A percentile compares a stretch with the other conserved stretches of the same genome.
Evolutionary conservation across 1,139 yeast species (phyloP).

Genomic region (Zygosaccharomyces pseudobailii): DNA sequence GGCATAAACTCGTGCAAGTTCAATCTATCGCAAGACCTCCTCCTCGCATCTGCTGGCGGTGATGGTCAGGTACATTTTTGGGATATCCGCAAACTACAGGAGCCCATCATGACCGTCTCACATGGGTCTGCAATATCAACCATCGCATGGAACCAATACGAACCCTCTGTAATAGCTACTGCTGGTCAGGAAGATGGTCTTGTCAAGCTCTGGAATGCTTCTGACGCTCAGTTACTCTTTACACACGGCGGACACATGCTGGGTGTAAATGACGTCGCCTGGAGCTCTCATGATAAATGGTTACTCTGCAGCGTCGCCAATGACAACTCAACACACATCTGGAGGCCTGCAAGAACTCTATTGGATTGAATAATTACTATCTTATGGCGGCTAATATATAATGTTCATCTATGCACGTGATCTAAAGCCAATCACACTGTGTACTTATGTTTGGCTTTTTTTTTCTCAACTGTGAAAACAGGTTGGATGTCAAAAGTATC

Average conservation of each 20-base stretch:
- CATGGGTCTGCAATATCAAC: slow-evolving; percentile 64
- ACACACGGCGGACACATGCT: slow-evolving; percentile 88
- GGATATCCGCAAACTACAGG: slow-evolving; percentile 56
- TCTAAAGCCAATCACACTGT: slow-evolving; percentile 13
- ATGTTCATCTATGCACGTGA: slow-evolving; percentile 11
- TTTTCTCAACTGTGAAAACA: background rate
- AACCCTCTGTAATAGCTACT: slow-evolving; percentile 58
- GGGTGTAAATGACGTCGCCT: slow-evolving; percentile 78
- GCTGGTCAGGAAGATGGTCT: slow-evolving; percentile 64
- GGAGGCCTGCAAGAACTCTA: slow-evolving; percentile 54
- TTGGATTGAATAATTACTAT: slow-evolving; percentile 12
- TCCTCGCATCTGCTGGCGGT: slow-evolving; percentile 67
- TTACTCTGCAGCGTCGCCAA: slow-evolving; percentile 78
- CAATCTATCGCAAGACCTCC: slow-evolving; percentile 51
- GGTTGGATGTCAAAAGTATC: background rate
- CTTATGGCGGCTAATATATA: background rate
- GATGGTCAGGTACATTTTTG: slow-evolving; percentile 56
- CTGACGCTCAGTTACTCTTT: slow-evolving; percentile 48
- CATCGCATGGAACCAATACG: slow-evolving; percentile 73
- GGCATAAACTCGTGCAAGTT: slow-evolving; percentile 66
- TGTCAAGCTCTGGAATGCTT: slow-evolving; percentile 67
- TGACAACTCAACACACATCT: slow-evolving; percentile 82
- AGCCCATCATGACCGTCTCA: slow-evolving; percentile 31
- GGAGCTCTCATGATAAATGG: slow-evolving; percentile 82
- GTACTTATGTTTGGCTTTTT: background rate